Evolutionary conservation across 1,284 basidiomycete species (phyloP).

Genomic region (Pyrrhoderma lamaoense): DNA sequence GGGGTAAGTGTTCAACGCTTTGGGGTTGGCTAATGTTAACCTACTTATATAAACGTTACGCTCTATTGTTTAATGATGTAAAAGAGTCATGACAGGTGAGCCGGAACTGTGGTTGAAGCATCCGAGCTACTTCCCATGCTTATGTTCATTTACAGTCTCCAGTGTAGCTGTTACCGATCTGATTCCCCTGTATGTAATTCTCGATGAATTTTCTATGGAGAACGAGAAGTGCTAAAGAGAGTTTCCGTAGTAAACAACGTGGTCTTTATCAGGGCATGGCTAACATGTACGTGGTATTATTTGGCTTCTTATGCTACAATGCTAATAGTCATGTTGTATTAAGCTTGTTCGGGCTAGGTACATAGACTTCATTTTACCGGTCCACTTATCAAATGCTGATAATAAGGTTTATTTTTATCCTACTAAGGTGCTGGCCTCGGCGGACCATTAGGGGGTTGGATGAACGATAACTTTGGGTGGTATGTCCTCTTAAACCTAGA

Average conservation of each 20-base stretch:
- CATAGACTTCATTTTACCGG: neutral
- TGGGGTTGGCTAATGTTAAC: conserved; percentile 18
- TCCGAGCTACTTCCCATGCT: conserved; percentile 1
- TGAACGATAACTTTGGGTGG: conserved; percentile 82
- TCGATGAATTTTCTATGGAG: conserved; percentile 8
- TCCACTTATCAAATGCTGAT: neutral
- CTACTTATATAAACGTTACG: neutral
- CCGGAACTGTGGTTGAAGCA: conserved; percentile 21
- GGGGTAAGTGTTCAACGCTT: conserved; percentile 49
- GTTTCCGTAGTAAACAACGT: conserved; percentile 60
- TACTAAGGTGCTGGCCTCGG: conserved; percentile 61
- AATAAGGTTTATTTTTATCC: neutral
- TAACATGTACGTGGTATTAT: conserved; percentile 56
- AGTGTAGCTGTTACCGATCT: conserved; percentile 73
- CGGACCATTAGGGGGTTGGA: conserved; percentile 83
- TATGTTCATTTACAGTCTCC: conserved; percentile 43
- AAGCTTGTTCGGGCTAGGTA: conserved; percentile 67
- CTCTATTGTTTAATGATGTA: conserved; percentile 8
- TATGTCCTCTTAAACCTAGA: conserved; percentile 31
- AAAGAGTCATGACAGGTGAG: conserved; percentile 75
- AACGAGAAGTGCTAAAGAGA: conserved; percentile 7
- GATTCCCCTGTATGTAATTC: conserved; percentile 63
- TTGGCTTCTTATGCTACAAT: conserved; percentile 1
- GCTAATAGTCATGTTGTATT: conserved; percentile 13
- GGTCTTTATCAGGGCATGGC: conserved; percentile 86